Conservation (phyloP, 192 early-diverging fungal species). For the Ambispora gerdemannii region DNA sequence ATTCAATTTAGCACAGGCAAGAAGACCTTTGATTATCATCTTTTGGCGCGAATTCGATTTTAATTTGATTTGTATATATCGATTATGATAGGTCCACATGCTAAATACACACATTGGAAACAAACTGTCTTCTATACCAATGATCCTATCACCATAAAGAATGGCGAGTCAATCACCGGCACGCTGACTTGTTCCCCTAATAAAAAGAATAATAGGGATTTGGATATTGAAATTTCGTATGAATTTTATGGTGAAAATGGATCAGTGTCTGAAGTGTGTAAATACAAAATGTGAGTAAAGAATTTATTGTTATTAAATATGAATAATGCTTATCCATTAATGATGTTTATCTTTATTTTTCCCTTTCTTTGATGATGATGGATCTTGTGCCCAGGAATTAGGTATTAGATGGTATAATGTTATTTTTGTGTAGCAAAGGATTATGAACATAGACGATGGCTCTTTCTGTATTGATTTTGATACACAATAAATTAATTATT, state of each 20-base stretch:
- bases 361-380: neutral
- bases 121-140: constrained; percentile 86
- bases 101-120: constrained; percentile 95
- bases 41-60: no score
- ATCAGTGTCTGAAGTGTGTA: constrained; percentile 40
- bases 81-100: constrained; percentile 65
- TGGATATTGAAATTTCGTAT: constrained; percentile 78
- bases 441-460: no score
- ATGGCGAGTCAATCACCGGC: constrained; percentile 70
- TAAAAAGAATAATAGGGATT: constrained; percentile 83
- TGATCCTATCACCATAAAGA: constrained; percentile 67
- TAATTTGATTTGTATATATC: constrained; percentile 46
- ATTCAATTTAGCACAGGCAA: constrained; percentile 44
- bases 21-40: no score
- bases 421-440: no score
- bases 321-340: neutral
- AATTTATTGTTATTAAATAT: neutral
- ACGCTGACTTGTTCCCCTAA: constrained; percentile 63
- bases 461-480: no score
- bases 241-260: constrained; percentile 39
- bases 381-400: constrained; percentile 25
- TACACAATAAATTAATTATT: no score
- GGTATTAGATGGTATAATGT: no score
- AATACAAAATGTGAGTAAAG: constrained; percentile 43
- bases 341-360: neutral